A percentile compares a stretch with the other conserved stretches of the same genome.
Conservation (phyloP, 495 filamentous ascomycete species). For the Bryoglossum gracile region DNA sequence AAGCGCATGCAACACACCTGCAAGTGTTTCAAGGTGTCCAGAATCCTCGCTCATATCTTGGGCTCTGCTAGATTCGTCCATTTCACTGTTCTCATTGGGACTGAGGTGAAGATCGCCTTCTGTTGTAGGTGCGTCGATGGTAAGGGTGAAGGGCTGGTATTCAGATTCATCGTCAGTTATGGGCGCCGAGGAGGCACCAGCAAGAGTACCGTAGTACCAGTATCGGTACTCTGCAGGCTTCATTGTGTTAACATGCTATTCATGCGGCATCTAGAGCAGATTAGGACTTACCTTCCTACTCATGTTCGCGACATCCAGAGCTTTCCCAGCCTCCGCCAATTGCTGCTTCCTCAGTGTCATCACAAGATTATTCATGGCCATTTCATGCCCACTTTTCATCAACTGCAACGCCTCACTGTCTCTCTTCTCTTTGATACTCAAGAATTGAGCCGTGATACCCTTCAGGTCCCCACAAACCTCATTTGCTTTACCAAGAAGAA, state of each 20-base stretch:
- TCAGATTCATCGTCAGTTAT: neutral
- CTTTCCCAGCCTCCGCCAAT: slow-evolving; percentile 11
- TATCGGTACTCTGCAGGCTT: neutral
- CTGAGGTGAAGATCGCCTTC: neutral
- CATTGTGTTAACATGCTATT: too few species aligned
- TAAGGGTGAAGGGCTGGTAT: neutral
- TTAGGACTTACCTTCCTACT: slow-evolving; percentile 13
- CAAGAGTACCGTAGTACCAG: neutral
- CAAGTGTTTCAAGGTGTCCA: neutral
- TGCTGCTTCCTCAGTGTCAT: slow-evolving; percentile 15
- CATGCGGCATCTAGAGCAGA: too few species aligned
- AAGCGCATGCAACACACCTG: neutral
- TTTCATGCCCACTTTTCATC: slow-evolving; percentile 14
- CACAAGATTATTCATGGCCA: slow-evolving; percentile 5
- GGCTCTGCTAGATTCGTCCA: neutral
- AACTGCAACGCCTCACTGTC: slow-evolving; percentile 21
- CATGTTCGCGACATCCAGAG: slow-evolving; percentile 16
- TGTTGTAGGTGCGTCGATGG: neutral
- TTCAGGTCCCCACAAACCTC: slow-evolving; percentile 29
- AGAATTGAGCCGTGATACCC: slow-evolving; percentile 8
- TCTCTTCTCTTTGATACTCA: slow-evolving; percentile 22
- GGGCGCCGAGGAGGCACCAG: neutral
- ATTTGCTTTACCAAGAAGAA: slow-evolving; percentile 26
- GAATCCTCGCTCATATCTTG: neutral
- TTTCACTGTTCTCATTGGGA: neutral